Evolutionary conservation across 345 rosid species (phyloP).

Genomic region (Excoecaria agallocha): DNA sequence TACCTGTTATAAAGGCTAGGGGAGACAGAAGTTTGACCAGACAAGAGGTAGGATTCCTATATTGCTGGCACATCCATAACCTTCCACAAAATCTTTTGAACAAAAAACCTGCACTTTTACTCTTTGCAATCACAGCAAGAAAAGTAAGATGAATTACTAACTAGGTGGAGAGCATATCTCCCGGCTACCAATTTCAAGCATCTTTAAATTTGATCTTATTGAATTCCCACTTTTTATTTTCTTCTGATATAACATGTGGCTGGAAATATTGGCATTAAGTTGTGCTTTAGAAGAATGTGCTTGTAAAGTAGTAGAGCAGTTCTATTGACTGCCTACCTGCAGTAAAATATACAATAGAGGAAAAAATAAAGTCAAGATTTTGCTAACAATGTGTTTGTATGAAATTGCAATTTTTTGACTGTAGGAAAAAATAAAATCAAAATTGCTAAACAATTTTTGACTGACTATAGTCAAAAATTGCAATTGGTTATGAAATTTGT

Average conservation of each 20-base stretch:
- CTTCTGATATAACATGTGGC: not conserved
- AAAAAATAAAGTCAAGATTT: no score
- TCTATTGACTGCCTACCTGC: not conserved
- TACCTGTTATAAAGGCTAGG: constrained; percentile 31
- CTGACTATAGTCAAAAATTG: not conserved
- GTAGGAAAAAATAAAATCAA: not conserved
- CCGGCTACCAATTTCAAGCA: not conserved
- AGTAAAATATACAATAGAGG: not conserved
- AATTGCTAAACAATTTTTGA: not conserved
- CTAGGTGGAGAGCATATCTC: not conserved
- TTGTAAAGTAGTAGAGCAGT: not conserved
- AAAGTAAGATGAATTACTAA: not conserved
- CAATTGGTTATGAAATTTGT: not conserved
- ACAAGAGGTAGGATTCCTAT: constrained; percentile 29
- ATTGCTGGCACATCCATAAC: constrained; percentile 7
- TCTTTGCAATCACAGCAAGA: not conserved
- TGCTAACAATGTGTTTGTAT: not conserved
- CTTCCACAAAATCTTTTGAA: constrained; percentile 4
- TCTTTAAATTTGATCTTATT: not conserved
- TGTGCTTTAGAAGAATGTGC: not conserved
- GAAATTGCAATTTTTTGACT: not conserved
- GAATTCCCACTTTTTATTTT: not conserved
- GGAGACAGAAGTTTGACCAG: constrained; percentile 29
- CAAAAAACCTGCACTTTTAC: not conserved
- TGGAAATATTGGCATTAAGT: not conserved